A percentile compares a stretch with the other conserved stretches of the same genome.
These are phyloP conservation scores for Phyllosticta citriasiana DNA, from an alignment of 2,329 filamentous ascomycete genomes.

Conservation along the genomic window DNA sequence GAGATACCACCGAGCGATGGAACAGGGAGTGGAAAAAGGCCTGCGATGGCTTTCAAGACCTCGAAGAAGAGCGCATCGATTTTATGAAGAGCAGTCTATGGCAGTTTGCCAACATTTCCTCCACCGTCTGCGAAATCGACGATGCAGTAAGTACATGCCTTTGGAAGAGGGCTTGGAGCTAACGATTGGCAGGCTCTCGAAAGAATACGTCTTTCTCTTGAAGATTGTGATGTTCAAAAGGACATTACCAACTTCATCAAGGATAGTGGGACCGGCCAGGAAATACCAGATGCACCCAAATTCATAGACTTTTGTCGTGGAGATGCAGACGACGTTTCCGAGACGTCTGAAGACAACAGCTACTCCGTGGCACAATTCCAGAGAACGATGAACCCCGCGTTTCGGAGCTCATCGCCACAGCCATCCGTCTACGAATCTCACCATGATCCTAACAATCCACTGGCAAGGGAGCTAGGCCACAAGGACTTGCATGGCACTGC, in stretches of 20 bases:
- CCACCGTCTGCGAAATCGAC: slow-evolving; percentile 94
- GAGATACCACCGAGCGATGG: slow-evolving; percentile 92
- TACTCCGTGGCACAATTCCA: slow-evolving; percentile 97
- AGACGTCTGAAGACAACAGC: slow-evolving; percentile 72
- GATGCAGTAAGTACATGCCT: slow-evolving; percentile 49
- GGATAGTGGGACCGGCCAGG: slow-evolving; percentile 83
- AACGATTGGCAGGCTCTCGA: slow-evolving; percentile 60
- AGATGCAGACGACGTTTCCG: slow-evolving; percentile 72
- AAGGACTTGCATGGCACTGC: slow-evolving; percentile 16
- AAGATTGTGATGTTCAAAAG: slow-evolving; percentile 90
- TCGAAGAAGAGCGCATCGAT: slow-evolving; percentile 93
- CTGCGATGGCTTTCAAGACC: slow-evolving; percentile 95
- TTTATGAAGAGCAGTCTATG: slow-evolving; percentile 97
- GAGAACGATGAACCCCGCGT: slow-evolving; percentile 88
- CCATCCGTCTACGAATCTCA: slow-evolving; percentile 89
- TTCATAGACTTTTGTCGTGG: slow-evolving; percentile 99
- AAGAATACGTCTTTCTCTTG: slow-evolving; percentile 84
- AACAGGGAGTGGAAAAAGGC: slow-evolving; percentile 98
- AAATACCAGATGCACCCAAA: slow-evolving; percentile 92
- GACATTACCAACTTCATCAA: slow-evolving; percentile 85
- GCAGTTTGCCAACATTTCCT: slow-evolving; percentile 96
- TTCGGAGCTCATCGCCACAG: slow-evolving; percentile 90
- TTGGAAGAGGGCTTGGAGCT: background rate
- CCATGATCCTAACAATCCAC: slow-evolving; percentile 68
- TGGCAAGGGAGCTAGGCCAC: slow-evolving; percentile 61